A percentile compares a stretch with the other conserved stretches of the same genome.
Evolutionary conservation across 352 stramenopile genomes (phyloP).

Genomic region (Pythium utonaiense): DNA sequence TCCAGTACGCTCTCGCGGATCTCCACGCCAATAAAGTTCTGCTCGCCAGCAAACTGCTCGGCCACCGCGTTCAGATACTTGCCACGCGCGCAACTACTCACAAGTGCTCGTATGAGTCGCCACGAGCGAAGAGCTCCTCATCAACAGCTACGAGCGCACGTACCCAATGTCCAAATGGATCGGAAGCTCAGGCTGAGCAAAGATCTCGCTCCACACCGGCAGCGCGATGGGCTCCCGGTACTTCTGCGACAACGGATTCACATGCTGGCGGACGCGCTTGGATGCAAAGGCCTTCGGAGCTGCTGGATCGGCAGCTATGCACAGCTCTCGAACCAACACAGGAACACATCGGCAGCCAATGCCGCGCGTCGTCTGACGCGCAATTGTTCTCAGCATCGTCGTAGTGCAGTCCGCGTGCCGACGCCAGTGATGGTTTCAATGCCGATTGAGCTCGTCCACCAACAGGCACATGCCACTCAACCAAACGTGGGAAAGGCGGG

Average conservation of each 20-base stretch:
- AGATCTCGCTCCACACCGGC: slow-evolving; percentile 54
- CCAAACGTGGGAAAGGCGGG: background rate
- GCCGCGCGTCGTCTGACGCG: background rate
- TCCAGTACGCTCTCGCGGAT: slow-evolving; percentile 77
- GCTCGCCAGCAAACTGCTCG: slow-evolving; percentile 22
- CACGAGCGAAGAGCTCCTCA: background rate
- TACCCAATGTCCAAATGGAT: slow-evolving; percentile 86
- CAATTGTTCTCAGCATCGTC: background rate
- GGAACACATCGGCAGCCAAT: background rate
- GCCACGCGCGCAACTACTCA: slow-evolving; percentile 39
- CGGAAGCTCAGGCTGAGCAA: slow-evolving; percentile 41
- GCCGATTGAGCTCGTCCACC: background rate
- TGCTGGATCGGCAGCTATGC: background rate
- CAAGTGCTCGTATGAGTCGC: background rate
- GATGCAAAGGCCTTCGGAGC: slow-evolving; percentile 19
- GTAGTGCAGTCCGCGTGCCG: background rate
- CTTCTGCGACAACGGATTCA: slow-evolving; percentile 70
- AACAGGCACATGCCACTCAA: background rate
- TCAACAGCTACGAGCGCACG: background rate
- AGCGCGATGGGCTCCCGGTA: slow-evolving; percentile 63
- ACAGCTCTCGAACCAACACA: background rate
- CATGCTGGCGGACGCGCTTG: slow-evolving; percentile 78
- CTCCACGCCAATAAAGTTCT: slow-evolving; percentile 83
- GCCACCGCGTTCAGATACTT: slow-evolving; percentile 79
- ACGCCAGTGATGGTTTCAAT: too few species aligned